These are phyloP conservation scores for Plasmodium gonderi DNA, from an alignment of 169 alveolate genomes.

Conservation along the genomic window DNA sequence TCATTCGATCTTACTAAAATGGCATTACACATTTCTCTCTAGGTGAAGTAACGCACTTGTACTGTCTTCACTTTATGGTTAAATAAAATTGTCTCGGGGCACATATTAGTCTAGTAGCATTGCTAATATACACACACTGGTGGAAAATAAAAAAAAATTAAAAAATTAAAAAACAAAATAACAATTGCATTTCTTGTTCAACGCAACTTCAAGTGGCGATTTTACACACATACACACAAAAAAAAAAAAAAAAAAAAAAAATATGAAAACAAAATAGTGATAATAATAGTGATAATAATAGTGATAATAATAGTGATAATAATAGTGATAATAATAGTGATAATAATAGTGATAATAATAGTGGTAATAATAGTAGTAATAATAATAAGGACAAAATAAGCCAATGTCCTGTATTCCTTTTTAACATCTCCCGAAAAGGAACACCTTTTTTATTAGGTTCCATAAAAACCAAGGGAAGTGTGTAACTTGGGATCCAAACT, in stretches of 20 bases:
- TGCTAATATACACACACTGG: too few relatives aligned
- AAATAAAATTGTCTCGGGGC: too few relatives aligned
- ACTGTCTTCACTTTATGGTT: too few relatives aligned
- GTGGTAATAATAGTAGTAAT: too few relatives aligned
- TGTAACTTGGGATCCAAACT: not conserved
- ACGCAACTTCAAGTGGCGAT: not conserved
- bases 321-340: not conserved
- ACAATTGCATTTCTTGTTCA: not conserved
- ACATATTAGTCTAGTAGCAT: too few relatives aligned
- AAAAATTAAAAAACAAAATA: not conserved
- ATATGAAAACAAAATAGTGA: not conserved
- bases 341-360: not conserved
- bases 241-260: not conserved
- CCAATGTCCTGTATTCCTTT: not conserved
- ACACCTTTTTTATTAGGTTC: not conserved
- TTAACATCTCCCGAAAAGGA: not conserved
- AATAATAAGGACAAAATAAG: not conserved
- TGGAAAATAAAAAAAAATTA: too few relatives aligned
- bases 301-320: not conserved
- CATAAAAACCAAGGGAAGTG: not conserved
- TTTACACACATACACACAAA: not conserved
- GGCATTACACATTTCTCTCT: too few relatives aligned
- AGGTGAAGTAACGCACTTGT: too few relatives aligned
- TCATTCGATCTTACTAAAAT: too few relatives aligned
- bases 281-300: not conserved